phyloP scores from a whole-genome alignment of 2,329 filamentous ascomycete genomes.

The Alternaria arborescens region DNA sequence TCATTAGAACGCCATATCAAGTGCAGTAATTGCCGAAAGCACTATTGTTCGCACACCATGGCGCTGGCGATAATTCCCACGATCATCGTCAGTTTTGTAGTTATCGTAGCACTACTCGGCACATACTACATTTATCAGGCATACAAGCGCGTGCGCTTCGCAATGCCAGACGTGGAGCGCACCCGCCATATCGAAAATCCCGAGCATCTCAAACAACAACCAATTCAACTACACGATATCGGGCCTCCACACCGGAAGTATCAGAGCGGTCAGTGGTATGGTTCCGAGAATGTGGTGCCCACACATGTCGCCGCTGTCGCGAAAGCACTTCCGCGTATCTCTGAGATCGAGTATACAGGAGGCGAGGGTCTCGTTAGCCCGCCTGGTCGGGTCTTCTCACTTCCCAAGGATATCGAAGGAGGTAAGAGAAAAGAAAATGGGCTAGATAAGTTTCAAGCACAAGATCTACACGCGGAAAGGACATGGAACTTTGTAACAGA shows the following conservation, averaged over 20 bases:
- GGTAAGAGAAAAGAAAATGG: neutral
- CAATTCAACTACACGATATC: neutral
- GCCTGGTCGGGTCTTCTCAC: neutral
- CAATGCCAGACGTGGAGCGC: neutral
- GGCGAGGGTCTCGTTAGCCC: conserved; percentile 7
- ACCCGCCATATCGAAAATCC: neutral
- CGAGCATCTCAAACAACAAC: neutral
- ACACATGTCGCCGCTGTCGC: neutral
- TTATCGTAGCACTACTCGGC: neutral
- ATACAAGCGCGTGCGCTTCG: neutral
- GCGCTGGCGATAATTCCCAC: neutral
- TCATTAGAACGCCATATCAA: too few relatives aligned
- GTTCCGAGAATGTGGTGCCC: neutral
- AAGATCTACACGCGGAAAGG: neutral
- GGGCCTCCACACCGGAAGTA: neutral
- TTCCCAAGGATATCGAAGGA: neutral
- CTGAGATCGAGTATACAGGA: neutral
- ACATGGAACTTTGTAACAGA: neutral
- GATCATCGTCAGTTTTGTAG: neutral
- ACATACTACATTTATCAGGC: neutral
- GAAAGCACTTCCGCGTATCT: neutral
- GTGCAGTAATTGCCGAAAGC: too few relatives aligned
- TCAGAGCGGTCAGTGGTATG: conserved; percentile 6
- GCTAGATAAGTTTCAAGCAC: neutral
- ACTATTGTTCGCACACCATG: neutral